Evolutionary conservation across 495 filamentous ascomycete species (phyloP), one percentile per base, ranked within the genome.

Genomic region (Neurospora pannonica): DNA sequence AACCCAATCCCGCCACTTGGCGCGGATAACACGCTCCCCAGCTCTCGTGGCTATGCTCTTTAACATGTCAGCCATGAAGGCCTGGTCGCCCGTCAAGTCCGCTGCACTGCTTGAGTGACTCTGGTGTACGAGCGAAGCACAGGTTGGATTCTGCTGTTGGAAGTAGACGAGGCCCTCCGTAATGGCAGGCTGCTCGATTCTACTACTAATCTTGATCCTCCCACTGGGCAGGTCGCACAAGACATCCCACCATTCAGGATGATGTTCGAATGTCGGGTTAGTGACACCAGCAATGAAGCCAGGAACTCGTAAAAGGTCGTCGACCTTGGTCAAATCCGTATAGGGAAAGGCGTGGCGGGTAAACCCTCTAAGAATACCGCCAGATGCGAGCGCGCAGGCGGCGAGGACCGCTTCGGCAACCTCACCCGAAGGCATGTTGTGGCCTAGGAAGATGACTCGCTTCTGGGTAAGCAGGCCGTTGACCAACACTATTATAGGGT

Each of bases 261-360:
- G 95, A 77, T 95, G 90, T 74, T 94, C 94, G 81, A 99, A 98
- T 0, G 92, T 94, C 10, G 95, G 96, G 82, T 99, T 99, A 3
- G 96, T 99, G 21, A 99, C 96, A 74, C 96, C 96, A 24, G 96
- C 96, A 78, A 99, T 97, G 80, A 99, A 99, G 9, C 96, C 96
- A 24, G 97, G 95, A 2, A 99, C 97, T 75, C 94, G 93, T 38
- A 98, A 87, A 7, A 99, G 88, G 80, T 98, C 96, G 77, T 99
- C 96, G 70, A 99, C 94, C 82, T 99, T 99, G 60, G 94, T 97
- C 28, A 99, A 87, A 82, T 99, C 96, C 8, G 96, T 99, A 80
- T 99, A 99, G 7, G 96, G 96, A 79, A 99, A 99, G 17, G 97
- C 97, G 84, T 97, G 93, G n/a, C 96, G 90, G 24, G 94, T 97